Evolutionary conservation across 805 yeast genomes (phyloP), one percentile per base, ranked within the genome.

Genomic region (Tetrapisispora taiwanensis): DNA sequence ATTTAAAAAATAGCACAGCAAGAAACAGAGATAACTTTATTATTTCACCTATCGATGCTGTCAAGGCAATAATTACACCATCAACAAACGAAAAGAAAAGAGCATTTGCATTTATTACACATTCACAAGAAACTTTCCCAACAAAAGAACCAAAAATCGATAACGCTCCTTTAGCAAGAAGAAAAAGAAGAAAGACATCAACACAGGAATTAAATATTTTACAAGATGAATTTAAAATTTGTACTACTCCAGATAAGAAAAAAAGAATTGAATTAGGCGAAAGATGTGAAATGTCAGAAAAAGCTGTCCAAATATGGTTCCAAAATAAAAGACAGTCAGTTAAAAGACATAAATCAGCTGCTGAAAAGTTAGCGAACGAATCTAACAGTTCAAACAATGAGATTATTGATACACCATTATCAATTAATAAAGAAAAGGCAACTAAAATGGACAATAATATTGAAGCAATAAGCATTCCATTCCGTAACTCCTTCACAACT

Each of bases 301-400:
- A 89, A 63, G 95, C 97, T 1, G 95, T 92, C 30, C 98, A 92
- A 68, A 87, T 90, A 50, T 92, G 98, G 98, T 92, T 92, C 68
- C 98, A 92, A 67, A 92, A 92, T 66, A 84, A 80, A 63, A 77
- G 98, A 63, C 97, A 90, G 65, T 74, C 89, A 31, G 66, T 82
- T 50, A 75, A 88, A 56, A 77, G 80, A 53, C 71, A 67, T 46
- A 68, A 62, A 36, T 58, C 49, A 15, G 49, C 56, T 18, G 41
- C 50, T 20, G 44, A 44, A 20, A 48, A 47, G n/a, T 26, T 42
- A n/a, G 34, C 34, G 4, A 28, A 30, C 22, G 22, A 18, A 19
- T 4, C 41, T 19, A 10, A 32, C 9, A 28, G 12, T 36, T 14
- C 31, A 9, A 14, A 18, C 22, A 24, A 30, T 34, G 7, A 27